Base-by-base conservation (phyloP, 139 green algal genomes). In the Asterochloris sp. region DNA sequence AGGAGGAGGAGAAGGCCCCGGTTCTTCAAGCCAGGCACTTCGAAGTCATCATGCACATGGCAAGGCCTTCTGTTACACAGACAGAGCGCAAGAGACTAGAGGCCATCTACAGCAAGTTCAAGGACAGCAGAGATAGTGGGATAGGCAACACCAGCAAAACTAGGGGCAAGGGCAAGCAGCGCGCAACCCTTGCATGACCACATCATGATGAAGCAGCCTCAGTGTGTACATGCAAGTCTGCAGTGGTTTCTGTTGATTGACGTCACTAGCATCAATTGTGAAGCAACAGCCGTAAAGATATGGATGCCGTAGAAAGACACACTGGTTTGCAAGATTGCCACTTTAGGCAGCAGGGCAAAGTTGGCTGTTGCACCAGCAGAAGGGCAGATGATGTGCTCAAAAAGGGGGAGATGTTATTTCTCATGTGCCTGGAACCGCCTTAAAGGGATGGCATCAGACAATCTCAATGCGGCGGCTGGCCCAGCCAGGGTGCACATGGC, bases 101-200 rank as follows among this genome's bases (percentile, higher is more conserved):
- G 54, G 86, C 82, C 4, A 69, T 95, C 12, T 97, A 96, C 83
- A 62, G 27, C 17, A 80, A 82, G 0, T 97, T 97, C 82, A 54
- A 78, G 67, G 47, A 83, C 60, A 80, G 84, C 26, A 27, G 90
- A 47, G 87, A 91, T 26, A 83, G 82, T 13, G 86, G 83, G 62
- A 60, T 87, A 47, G 83, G 75, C 62, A 79, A 78, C 27, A 74
- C 54, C 29, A 78, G 86, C 17, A 26, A 83, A 17, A 80, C 76
- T 13, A 83, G 84, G 69, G 77, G 80, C 61, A 88, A 90, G 78
- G 82, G 77, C n/a, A 93, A 92, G 85, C 82, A 86, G 24, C 61
- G 67, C 68, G 85, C 88, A 0, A 93, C 90, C 0, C 82, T 93
- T 69, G 90, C 90, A 6, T 93, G 76, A 85, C 21, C n/a, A 29